Evolutionary conservation across 129 eudicot genomes (phyloP).

Genomic region (Tanacetum coccineum): DNA sequence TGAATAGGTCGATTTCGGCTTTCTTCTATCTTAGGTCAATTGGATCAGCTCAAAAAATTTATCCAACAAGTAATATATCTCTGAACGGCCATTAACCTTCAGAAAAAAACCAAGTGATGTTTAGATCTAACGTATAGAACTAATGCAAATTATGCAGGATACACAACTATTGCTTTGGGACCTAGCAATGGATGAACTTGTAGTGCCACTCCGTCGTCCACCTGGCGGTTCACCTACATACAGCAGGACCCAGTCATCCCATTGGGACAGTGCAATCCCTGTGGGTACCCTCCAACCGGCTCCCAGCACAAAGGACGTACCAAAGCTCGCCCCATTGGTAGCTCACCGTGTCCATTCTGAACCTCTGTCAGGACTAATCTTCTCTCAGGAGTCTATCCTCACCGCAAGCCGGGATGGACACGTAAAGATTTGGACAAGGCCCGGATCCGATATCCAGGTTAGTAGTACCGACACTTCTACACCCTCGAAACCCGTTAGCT

Average conservation of each 20-base stretch:
- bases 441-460: slow-evolving; percentile 41
- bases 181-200: slow-evolving; percentile 79
- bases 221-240: slow-evolving; percentile 86
- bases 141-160: slow-evolving; percentile 37
- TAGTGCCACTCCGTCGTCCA: slow-evolving; percentile 72
- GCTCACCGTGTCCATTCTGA: slow-evolving; percentile 80
- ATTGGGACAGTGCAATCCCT: slow-evolving; percentile 57
- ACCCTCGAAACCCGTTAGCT: slow-evolving; percentile 22
- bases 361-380: slow-evolving; percentile 68
- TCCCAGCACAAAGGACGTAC: slow-evolving; percentile 79
- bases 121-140: not conserved
- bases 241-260: slow-evolving; percentile 69
- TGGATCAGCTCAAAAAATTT: too few species aligned
- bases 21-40: too few species aligned
- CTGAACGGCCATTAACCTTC: not conserved
- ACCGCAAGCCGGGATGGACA: slow-evolving; percentile 77
- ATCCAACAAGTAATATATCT: not conserved
- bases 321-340: slow-evolving; percentile 79
- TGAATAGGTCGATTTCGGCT: not conserved
- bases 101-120: not conserved
- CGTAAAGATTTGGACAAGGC: slow-evolving; percentile 77
- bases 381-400: slow-evolving; percentile 59
- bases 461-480: slow-evolving; percentile 32
- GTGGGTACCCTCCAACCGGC: slow-evolving; percentile 76
- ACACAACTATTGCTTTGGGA: slow-evolving; percentile 89